phyloP scores from a whole-genome alignment of 2,329 filamentous ascomycete species.

The Exophiala mesophila region DNA sequence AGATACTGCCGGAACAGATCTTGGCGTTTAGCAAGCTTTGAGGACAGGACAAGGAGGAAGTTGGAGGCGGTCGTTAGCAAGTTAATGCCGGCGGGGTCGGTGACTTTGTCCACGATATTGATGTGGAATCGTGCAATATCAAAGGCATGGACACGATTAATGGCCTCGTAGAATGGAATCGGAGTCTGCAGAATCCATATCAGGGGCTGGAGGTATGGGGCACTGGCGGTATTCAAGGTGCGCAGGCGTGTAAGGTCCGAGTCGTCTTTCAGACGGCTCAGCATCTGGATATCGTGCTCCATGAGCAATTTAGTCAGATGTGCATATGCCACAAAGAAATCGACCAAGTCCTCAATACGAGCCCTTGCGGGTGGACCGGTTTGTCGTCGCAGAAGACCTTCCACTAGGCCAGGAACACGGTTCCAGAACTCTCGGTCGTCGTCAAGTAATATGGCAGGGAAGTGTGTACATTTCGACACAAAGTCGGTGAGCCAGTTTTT shows the following conservation, averaged over 20 bases:
- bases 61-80: slow-evolving; percentile 13
- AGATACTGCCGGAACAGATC: slow-evolving; percentile 17
- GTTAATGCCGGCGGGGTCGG: slow-evolving; percentile 6
- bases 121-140: slow-evolving; percentile 23
- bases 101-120: slow-evolving; percentile 13
- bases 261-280: slow-evolving; percentile 31
- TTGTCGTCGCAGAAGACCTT: slow-evolving; percentile 37
- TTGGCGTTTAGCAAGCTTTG: slow-evolving; percentile 12
- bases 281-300: slow-evolving; percentile 34
- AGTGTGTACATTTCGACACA: slow-evolving; percentile 30
- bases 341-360: slow-evolving; percentile 31
- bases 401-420: slow-evolving; percentile 37
- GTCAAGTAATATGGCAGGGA: slow-evolving; percentile 33
- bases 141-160: slow-evolving; percentile 31
- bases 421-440: slow-evolving; percentile 45
- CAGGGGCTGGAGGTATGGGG: slow-evolving; percentile 33
- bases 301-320: slow-evolving; percentile 39
- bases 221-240: slow-evolving; percentile 30
- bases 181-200: slow-evolving; percentile 33
- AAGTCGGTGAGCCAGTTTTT: slow-evolving; percentile 42
- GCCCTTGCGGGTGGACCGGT: slow-evolving; percentile 16
- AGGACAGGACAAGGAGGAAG: slow-evolving; percentile 14
- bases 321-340: slow-evolving; percentile 38
- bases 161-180: slow-evolving; percentile 36
- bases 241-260: slow-evolving; percentile 25